Conservation (phyloP, 2,329 filamentous ascomycete genomes). For the Aspergillus ustus region DNA sequence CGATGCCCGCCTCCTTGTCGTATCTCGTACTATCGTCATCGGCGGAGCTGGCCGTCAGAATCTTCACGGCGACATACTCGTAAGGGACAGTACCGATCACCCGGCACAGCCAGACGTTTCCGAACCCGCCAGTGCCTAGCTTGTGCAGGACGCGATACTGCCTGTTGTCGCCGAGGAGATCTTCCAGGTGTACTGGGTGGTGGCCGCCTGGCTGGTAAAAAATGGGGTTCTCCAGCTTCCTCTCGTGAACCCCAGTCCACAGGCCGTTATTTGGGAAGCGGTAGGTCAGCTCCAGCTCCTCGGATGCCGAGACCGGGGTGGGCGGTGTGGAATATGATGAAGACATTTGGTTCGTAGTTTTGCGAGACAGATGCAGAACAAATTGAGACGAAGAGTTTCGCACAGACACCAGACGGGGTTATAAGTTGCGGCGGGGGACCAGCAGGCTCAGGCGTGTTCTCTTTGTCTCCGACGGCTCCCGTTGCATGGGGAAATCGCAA, state of each 20-base stretch:
- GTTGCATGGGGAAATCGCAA: no score
- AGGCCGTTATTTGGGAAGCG: background rate
- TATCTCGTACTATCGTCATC: background rate
- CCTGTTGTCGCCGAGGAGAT: background rate
- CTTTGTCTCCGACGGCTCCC: background rate
- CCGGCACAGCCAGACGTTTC: slow-evolving; percentile 10
- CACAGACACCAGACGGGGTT: no score
- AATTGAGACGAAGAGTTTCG: no score
- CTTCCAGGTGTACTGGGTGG: background rate
- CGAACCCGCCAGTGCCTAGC: background rate
- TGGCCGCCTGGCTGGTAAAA: background rate
- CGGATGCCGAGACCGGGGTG: no score
- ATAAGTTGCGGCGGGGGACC: background rate
- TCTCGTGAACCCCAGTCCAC: no score
- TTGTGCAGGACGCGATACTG: slow-evolving; percentile 2
- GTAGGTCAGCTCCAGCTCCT: background rate
- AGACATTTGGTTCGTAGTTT: no score
- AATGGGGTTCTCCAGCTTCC: background rate
- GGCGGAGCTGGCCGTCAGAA: background rate
- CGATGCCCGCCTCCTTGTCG: background rate
- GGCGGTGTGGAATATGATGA: no score
- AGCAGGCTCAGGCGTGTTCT: background rate
- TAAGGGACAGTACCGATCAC: background rate
- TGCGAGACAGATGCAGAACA: no score
- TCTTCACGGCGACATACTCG: slow-evolving; percentile 7